Conservation (phyloP, 768 basidiomycete genomes). For the Amanita muscaria region DNA sequence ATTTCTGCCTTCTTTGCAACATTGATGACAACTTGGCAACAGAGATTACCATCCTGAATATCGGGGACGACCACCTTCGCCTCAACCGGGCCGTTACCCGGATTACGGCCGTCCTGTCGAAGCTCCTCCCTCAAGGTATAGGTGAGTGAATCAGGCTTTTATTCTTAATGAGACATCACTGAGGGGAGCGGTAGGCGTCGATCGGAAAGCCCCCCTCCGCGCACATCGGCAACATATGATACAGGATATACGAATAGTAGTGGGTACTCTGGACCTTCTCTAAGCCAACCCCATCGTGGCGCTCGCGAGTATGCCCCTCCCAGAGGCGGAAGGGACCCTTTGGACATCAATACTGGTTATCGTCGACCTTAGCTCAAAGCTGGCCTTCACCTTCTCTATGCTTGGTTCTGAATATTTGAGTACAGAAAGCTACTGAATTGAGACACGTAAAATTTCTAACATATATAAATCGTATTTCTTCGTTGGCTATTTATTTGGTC, state of each 20-base stretch:
- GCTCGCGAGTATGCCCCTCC: constrained; percentile 6
- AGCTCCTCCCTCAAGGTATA: constrained; percentile 36
- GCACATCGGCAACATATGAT: constrained; percentile 43
- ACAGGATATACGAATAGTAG: constrained; percentile 38
- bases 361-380: constrained; percentile 1
- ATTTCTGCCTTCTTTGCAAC: background rate
- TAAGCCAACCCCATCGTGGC: constrained; percentile 10
- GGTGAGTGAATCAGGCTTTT: constrained; percentile 22
- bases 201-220: constrained; percentile 59
- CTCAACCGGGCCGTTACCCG: constrained; percentile 42
- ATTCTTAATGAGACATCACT: background rate
- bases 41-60: constrained; percentile 51
- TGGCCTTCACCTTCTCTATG: background rate
- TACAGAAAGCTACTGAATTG: constrained; percentile 1
- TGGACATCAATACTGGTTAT: constrained; percentile 3
- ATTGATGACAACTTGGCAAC: constrained; percentile 4
- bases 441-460: constrained; percentile 5
- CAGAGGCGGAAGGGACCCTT: constrained; percentile 11
- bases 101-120: constrained; percentile 46
- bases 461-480: background rate
- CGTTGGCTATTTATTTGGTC: background rate
- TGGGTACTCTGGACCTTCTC: constrained; percentile 39
- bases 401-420: constrained; percentile 8
- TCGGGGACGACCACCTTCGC: constrained; percentile 45
- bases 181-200: constrained; percentile 37